Conservation (phyloP, 257 asterid species). For the Perilla frutescens region DNA sequence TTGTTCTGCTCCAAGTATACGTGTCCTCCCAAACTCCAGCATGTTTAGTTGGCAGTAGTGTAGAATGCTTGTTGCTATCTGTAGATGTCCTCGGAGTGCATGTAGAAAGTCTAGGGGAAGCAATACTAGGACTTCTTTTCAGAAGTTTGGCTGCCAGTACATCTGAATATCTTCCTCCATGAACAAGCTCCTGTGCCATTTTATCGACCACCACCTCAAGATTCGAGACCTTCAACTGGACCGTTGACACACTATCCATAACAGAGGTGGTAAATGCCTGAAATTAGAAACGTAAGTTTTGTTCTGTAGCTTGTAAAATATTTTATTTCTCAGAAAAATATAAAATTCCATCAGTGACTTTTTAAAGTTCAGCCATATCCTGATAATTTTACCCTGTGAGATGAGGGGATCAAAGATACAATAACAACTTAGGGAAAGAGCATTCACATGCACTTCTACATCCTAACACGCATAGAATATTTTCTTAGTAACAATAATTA, state of each 20-base stretch:
- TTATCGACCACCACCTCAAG: constrained; percentile 78
- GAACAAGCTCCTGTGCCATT: constrained; percentile 67
- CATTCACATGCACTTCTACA: constrained; percentile 10
- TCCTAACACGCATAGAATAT: constrained; percentile 12
- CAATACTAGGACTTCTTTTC: constrained; percentile 62
- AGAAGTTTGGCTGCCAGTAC: constrained; percentile 48
- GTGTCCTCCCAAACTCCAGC: constrained; percentile 57
- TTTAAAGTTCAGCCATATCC: background rate
- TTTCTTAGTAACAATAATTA: constrained; percentile 7
- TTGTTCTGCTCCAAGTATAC: constrained; percentile 56
- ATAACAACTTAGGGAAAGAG: constrained; percentile 10
- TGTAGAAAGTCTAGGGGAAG: constrained; percentile 75
- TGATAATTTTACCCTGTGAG: background rate
- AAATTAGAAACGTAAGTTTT: constrained; percentile 26
- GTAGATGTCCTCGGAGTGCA: constrained; percentile 84
- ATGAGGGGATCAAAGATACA: background rate
- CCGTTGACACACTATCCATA: constrained; percentile 73
- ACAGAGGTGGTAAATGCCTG: constrained; percentile 73
- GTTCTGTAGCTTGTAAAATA: constrained; percentile 3
- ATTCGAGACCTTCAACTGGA: constrained; percentile 83
- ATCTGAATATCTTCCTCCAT: constrained; percentile 61
- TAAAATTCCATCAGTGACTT: background rate
- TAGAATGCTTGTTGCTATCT: constrained; percentile 57
- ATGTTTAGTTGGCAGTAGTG: constrained; percentile 51
- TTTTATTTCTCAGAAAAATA: background rate